phyloP scores from a whole-genome alignment of 768 basidiomycete genomes.

The Kwoniella bestiolae region DNA sequence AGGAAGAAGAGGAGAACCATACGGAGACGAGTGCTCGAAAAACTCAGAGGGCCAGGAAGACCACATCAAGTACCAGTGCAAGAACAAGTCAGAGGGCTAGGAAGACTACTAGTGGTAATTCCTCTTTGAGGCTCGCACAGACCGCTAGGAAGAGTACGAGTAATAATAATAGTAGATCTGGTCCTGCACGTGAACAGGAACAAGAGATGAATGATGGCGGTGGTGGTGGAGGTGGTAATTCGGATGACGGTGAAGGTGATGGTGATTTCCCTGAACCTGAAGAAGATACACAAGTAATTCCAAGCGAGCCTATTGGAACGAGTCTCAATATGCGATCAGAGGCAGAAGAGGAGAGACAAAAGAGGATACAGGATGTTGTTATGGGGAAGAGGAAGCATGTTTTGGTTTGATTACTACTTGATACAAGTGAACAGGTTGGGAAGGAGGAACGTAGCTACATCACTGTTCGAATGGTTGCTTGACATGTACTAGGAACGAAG shows the following conservation, averaged over 20 bases:
- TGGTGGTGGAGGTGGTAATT: not conserved
- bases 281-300: too few relatives aligned
- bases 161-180: not conserved
- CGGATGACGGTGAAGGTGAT: not conserved
- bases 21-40: not conserved
- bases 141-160: not conserved
- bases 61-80: not conserved
- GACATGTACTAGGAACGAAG: too few relatives aligned
- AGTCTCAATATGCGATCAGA: too few relatives aligned
- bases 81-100: not conserved
- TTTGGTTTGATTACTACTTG: not conserved
- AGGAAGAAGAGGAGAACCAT: not conserved
- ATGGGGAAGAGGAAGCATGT: not conserved
- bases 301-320: too few relatives aligned
- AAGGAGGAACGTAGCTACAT: too few relatives aligned
- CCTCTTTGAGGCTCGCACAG: not conserved
- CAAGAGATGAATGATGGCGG: not conserved
- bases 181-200: not conserved
- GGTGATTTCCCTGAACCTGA: conserved; percentile 5
- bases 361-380: not conserved
- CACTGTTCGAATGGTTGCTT: too few relatives aligned
- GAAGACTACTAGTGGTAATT: not conserved
- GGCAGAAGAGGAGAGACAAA: not conserved
- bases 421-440: not conserved
- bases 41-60: not conserved